Evolutionary conservation across 2,329 filamentous ascomycete species (phyloP), one percentile per base, ranked within the genome.

Genomic region (Fusarium sp.): DNA sequence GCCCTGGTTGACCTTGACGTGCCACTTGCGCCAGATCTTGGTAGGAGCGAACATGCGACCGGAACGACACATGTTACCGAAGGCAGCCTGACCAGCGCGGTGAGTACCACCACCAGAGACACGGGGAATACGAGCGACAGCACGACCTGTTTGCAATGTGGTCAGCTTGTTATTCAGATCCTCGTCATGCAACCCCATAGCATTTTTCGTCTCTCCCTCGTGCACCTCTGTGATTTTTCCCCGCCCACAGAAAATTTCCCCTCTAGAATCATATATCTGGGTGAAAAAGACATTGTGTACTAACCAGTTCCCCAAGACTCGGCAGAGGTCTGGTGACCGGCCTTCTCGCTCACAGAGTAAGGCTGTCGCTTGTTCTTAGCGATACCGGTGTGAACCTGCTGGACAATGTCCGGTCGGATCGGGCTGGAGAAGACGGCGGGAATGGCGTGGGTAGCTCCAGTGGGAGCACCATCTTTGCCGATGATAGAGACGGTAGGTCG

Each of bases 11-110:
- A 99, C 91, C 95, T 98, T 98, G 90, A 98, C 91, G 91, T 99
- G 96, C 97, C 96, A 99, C 91, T 97, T 98, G 86, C 96, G 91
- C 97, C 96, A 99, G 89, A 97, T 93, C 93, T 99, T 99, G 88
- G 96, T 99, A 79, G 96, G 96, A 80, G 96, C 96, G 89, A 99
- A 99, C 96, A 99, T 99, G 89, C 96, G 96, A 90, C 97, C 96
- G 85, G 95, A 97, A 86, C 96, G 95, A 90, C 96, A 99, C 95
- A 95, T 95, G 93, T 99, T 99, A 94, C 96, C 96, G 87, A 98
- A 99, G 81, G 96, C 96, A 86, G 96, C 96, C 91, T 99, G 96
- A 90, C 96, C 96, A 84, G 96, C 96, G 91, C 96, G 95, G 92
- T 99, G 96, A 86, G 96, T 99, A 94, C 96, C 96, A 90, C 96